phyloP scores from a whole-genome alignment of 1,284 basidiomycete species.

The Tranzscheliella williamsii region DNA sequence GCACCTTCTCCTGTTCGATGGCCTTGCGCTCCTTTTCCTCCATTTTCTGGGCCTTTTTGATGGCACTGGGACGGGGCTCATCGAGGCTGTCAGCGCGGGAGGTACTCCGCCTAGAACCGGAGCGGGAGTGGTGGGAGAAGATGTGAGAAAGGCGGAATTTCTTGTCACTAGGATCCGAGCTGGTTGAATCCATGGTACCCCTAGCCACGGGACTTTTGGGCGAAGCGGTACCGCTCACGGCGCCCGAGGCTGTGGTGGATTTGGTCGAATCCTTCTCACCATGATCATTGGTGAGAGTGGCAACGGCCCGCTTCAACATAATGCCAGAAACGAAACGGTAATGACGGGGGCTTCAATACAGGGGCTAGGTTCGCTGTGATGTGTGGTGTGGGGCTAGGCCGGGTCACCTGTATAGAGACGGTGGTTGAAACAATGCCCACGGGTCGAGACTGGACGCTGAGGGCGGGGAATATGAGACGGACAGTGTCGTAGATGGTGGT shows the following conservation, averaged over 20 bases:
- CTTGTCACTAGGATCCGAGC: slow-evolving; percentile 13
- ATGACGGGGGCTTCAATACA: too few species aligned
- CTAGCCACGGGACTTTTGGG: slow-evolving; percentile 14
- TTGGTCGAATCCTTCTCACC: slow-evolving; percentile 13
- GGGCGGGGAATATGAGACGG: slow-evolving; percentile 1
- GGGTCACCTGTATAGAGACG: too few species aligned
- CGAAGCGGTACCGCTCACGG: slow-evolving; percentile 10
- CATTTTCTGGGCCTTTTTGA: slow-evolving; percentile 24
- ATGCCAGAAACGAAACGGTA: not conserved
- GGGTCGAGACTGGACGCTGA: slow-evolving; percentile 45
- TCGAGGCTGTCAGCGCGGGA: slow-evolving; percentile 23
- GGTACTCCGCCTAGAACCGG: slow-evolving; percentile 10
- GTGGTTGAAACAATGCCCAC: too few species aligned
- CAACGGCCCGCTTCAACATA: slow-evolving; percentile 36
- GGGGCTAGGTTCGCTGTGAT: too few species aligned
- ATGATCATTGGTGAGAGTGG: slow-evolving; percentile 18
- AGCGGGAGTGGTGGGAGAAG: slow-evolving; percentile 20
- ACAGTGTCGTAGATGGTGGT: not conserved
- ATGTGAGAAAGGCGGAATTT: slow-evolving; percentile 42
- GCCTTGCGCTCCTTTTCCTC: slow-evolving; percentile 43
- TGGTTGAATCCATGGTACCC: slow-evolving; percentile 19
- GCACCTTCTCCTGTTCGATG: slow-evolving; percentile 24
- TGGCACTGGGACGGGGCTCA: slow-evolving; percentile 33
- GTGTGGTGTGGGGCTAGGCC: too few species aligned
- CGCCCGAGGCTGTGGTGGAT: slow-evolving; percentile 2